These are phyloP conservation scores for Stygiomarasmius scandens DNA, from an alignment of 1,284 basidiomycete genomes.

Conservation along the genomic window DNA sequence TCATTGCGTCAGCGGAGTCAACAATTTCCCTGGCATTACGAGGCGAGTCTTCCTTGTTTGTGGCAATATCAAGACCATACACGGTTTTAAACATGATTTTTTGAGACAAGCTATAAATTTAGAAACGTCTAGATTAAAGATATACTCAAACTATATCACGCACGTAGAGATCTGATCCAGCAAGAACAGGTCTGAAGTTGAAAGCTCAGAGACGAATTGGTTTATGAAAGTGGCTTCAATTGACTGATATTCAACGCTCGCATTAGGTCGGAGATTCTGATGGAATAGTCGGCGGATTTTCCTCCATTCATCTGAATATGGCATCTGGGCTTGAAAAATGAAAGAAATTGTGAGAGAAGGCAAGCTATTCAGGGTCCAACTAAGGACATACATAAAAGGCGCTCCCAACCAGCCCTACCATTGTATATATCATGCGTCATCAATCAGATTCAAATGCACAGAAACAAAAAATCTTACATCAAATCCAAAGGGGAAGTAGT, in stretches of 20 bases:
- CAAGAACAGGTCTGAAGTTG: conserved; percentile 23
- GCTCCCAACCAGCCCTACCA: not conserved
- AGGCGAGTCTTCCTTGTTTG: not conserved
- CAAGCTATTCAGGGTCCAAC: not conserved
- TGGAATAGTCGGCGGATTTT: conserved; percentile 25
- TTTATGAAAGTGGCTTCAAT: conserved; percentile 23
- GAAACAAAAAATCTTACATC: not conserved
- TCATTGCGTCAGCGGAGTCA: not conserved
- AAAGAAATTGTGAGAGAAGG: not conserved
- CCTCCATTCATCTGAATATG: conserved; percentile 26
- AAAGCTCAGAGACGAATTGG: conserved; percentile 22
- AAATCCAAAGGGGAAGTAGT: conserved; percentile 21
- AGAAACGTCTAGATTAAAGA: not conserved
- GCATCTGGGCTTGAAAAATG: not conserved
- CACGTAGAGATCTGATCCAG: conserved; percentile 19
- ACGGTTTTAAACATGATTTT: not conserved
- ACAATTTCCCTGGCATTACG: not conserved
- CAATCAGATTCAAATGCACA: no score
- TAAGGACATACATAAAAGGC: not conserved
- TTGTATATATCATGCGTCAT: no score
- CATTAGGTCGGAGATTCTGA: conserved; percentile 22
- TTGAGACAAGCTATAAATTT: conserved; percentile 3
- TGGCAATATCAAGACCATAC: conserved; percentile 2
- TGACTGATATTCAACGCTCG: conserved; percentile 10
- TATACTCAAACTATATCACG: not conserved